Base-by-base conservation (phyloP, 2,329 filamentous ascomycete genomes). In the Cordyceps tenuipes region DNA sequence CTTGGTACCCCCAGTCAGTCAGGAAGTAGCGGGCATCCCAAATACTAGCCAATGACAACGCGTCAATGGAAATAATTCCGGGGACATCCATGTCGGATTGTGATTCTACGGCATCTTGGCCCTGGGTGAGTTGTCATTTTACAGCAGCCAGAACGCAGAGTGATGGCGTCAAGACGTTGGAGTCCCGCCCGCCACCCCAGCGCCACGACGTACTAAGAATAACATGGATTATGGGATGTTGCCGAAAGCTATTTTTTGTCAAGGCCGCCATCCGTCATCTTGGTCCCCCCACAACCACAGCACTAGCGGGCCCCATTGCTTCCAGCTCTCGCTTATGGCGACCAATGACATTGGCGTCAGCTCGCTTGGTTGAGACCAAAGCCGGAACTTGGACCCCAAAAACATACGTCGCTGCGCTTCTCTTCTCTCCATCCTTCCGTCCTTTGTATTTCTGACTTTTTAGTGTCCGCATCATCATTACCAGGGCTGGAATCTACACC, bases 291-390 rank as follows among this genome's bases (percentile, higher is more conserved):
- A n/a, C n/a, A n/a, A n/a, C n/a, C n/a, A n/a, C n/a, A n/a, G 7
- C 5, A 29, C 5, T 29, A 58, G 57, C 58, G 58, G 58, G 56
- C 56, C n/a, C 29, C 36, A 36, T 53, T 52, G 48, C 46, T 53
- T 39, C 10, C 26, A 43, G 47, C 41, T 59, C 54, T 63, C 62
- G 62, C 62, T 62, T 62, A 59, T 41, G 13, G 19, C 5, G 23
- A 48, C 62, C 62, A 63, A 62, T 63, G 23, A 46, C 34, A 52
- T 47, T 15, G 29, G 17, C 8, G 1, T 39, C 17, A 57, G 53
- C 55, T 63, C 62, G 62, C 62, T 59, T 63, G 29, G n/a, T 41
- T 34, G 31, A 54, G n/a, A 55, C 48, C 29, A 23, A 43, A 49
- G 44, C n/a, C 9, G n/a, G 13, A 52, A 43, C 15, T 8, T n/a